Evolutionary conservation across 306 rosid species (phyloP).

Genomic region (Comarum palustre): DNA sequence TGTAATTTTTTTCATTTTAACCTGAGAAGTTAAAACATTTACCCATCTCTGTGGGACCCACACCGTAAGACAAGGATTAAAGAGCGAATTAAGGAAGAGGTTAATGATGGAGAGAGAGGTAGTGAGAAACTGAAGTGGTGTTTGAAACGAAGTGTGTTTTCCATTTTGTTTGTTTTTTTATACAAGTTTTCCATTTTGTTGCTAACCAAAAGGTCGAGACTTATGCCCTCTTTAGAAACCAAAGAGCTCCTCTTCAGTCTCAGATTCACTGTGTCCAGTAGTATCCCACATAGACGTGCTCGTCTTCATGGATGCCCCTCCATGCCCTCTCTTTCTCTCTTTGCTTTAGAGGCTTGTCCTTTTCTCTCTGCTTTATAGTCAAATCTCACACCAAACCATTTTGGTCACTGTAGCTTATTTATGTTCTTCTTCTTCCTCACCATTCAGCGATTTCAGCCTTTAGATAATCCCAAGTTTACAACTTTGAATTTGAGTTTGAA

Average conservation of each 20-base stretch:
- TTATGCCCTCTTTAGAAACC: slow-evolving; percentile 12
- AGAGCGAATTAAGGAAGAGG: neutral
- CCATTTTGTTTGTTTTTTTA: slow-evolving; percentile 36
- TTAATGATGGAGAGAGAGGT: slow-evolving; percentile 5
- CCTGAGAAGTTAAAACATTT: neutral
- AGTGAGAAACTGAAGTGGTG: neutral
- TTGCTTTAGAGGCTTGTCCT: slow-evolving; percentile 30
- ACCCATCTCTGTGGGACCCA: neutral
- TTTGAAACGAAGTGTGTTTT: slow-evolving; percentile 9
- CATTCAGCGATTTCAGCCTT: slow-evolving; percentile 33
- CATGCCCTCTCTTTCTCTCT: slow-evolving; percentile 10
- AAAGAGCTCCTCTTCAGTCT: slow-evolving; percentile 17
- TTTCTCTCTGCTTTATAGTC: slow-evolving; percentile 47
- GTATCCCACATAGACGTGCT: slow-evolving; percentile 39
- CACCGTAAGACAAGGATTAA: too few relatives aligned
- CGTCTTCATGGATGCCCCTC: slow-evolving; percentile 37
- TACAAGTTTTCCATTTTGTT: slow-evolving; percentile 33
- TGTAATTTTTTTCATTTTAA: too few relatives aligned
- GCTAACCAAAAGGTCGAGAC: slow-evolving; percentile 38
- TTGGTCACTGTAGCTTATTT: slow-evolving; percentile 35
- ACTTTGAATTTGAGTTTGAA: slow-evolving; percentile 23
- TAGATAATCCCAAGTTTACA: slow-evolving; percentile 21
- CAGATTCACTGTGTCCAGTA: slow-evolving; percentile 32
- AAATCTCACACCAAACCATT: slow-evolving; percentile 48
- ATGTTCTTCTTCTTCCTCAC: slow-evolving; percentile 36